Percentiles rank a stretch among this genome's conserved stretches.
phyloP scores from a whole-genome alignment of 768 basidiomycete genomes.

The Rhodotorula graminis region DNA sequence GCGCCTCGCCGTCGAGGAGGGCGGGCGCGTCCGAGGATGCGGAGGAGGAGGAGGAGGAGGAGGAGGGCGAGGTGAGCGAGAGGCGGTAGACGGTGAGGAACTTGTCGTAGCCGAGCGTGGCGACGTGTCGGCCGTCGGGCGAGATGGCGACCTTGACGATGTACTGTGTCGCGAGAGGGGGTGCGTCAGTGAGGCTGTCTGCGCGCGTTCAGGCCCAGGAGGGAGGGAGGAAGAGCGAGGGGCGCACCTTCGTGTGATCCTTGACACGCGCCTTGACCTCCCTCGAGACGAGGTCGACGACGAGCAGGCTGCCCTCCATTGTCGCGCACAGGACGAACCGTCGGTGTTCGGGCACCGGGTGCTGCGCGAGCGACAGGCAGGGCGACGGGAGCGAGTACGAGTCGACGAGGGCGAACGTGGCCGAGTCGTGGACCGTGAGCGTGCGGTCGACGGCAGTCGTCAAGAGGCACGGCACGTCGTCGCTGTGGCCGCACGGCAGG shows the following conservation, averaged over 20 bases:
- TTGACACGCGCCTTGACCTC: constrained; percentile 25
- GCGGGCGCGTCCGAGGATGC: not conserved
- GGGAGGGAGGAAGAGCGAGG: too few species aligned
- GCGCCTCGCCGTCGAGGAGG: constrained; percentile 27
- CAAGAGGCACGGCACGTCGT: constrained; percentile 32
- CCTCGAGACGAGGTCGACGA: constrained; percentile 41
- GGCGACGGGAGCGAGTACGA: constrained; percentile 37
- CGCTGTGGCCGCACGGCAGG: too few species aligned
- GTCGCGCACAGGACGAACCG: constrained; percentile 37
- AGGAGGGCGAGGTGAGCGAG: not conserved
- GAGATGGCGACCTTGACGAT: constrained; percentile 40
- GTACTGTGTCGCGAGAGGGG: constrained; percentile 5
- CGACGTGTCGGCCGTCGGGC: constrained; percentile 35
- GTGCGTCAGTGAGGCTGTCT: too few species aligned
- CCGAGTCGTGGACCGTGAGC: constrained; percentile 39
- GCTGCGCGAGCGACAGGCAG: constrained; percentile 36
- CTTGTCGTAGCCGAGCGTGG: constrained; percentile 42
- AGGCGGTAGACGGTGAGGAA: constrained; percentile 38
- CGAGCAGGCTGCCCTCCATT: constrained; percentile 40
- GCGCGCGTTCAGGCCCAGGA: not conserved
- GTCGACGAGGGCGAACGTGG: constrained; percentile 38
- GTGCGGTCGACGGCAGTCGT: constrained; percentile 44
- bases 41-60: not conserved
- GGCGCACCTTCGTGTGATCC: constrained; percentile 39
- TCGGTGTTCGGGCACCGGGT: constrained; percentile 1